A percentile compares a stretch with the other conserved stretches of the same genome.
Conservation (phyloP, 129 eudicot species). For the Artemisia annua region DNA sequence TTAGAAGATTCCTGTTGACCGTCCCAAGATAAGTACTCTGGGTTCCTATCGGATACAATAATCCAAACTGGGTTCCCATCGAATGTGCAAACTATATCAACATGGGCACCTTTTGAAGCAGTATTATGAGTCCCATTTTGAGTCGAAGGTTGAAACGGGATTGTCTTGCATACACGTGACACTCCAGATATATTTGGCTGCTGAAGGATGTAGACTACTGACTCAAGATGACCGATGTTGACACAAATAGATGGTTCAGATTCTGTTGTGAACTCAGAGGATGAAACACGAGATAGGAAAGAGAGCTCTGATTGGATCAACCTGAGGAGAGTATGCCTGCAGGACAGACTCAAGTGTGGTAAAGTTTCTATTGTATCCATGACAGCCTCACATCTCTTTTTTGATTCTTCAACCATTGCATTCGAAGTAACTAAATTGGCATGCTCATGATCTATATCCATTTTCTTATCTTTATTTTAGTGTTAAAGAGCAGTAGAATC, state of each 20-base stretch:
- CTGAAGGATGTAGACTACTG: constrained; percentile 72
- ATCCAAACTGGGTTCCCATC: constrained; percentile 83
- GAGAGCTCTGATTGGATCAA: constrained; percentile 73
- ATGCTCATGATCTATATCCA: constrained; percentile 33
- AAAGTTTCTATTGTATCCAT: constrained; percentile 35
- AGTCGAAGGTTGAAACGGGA: constrained; percentile 32
- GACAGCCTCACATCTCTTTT: constrained; percentile 60
- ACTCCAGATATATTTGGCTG: constrained; percentile 71
- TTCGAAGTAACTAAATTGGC: constrained; percentile 16
- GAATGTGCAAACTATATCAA: constrained; percentile 76
- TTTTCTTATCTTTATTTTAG: neutral
- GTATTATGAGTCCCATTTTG: constrained; percentile 14
- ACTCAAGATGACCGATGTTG: constrained; percentile 87
- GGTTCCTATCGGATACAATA: constrained; percentile 84
- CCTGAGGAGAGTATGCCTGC: constrained; percentile 65
- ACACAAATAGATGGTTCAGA: constrained; percentile 38
- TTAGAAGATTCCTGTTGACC: constrained; percentile 35
- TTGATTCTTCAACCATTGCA: constrained; percentile 49
- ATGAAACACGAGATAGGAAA: constrained; percentile 52
- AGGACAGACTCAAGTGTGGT: constrained; percentile 33
- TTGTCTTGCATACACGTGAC: constrained; percentile 85
- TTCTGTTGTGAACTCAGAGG: constrained; percentile 18
- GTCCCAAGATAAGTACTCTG: constrained; percentile 72
- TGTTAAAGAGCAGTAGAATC: constrained; percentile 6
- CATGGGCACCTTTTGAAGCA: constrained; percentile 48